A percentile compares a stretch with the other conserved stretches of the same genome.
Evolutionary conservation across 1,284 basidiomycete species (phyloP).

Genomic region (Cutaneotrichosporon mucoides): DNA sequence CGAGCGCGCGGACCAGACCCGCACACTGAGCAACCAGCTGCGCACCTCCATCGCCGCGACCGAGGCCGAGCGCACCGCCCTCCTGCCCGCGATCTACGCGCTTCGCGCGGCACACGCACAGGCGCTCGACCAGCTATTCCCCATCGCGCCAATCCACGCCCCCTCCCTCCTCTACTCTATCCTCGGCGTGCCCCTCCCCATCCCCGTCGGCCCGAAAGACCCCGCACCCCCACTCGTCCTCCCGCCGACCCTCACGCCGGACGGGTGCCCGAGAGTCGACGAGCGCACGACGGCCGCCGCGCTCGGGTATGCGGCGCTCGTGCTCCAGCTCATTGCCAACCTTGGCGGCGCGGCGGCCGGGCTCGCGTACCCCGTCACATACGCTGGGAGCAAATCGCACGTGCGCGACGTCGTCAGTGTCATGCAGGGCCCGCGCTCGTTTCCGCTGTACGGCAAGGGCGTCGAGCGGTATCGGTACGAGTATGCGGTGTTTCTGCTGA

Average conservation of each 20-base stretch:
- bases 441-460: constrained; percentile 87
- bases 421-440: constrained; percentile 89
- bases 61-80: constrained; percentile 48
- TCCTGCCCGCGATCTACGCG: constrained; percentile 55
- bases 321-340: constrained; percentile 72
- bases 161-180: constrained; percentile 80
- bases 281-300: constrained; percentile 81
- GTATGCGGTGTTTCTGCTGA: constrained; percentile 93
- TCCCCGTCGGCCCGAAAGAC: constrained; percentile 67
- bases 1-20: constrained; percentile 25
- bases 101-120: constrained; percentile 67
- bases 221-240: constrained; percentile 78
- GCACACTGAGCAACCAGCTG: constrained; percentile 19
- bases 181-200: constrained; percentile 74
- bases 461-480: constrained; percentile 96
- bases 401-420: constrained; percentile 86
- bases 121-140: constrained; percentile 74
- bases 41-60: constrained; percentile 22
- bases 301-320: constrained; percentile 79
- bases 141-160: constrained; percentile 76
- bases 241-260: constrained; percentile 54
- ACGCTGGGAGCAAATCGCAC: constrained; percentile 77
- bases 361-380: constrained; percentile 85
- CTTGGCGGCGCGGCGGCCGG: constrained; percentile 57
- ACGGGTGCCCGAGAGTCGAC: constrained; percentile 56